Evolutionary conservation across 495 filamentous ascomycete species (phyloP).

Genomic region (Lepidopterella palustris): DNA sequence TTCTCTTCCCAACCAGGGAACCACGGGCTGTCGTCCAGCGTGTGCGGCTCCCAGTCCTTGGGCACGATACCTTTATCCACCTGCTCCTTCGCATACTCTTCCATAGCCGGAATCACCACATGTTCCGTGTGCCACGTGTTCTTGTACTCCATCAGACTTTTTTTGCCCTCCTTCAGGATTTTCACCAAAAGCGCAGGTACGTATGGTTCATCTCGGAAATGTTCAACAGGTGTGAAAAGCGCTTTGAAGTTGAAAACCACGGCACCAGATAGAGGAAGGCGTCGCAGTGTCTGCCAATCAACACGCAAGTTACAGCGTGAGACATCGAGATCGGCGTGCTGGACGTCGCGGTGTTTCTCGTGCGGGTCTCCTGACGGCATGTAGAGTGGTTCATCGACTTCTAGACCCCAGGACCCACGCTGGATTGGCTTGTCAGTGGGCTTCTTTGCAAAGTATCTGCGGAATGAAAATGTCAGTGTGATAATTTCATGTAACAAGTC

Average conservation of each 20-base stretch:
- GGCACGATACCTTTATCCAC: conserved; percentile 53
- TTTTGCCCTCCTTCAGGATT: conserved; percentile 67
- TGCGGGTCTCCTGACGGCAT: conserved; percentile 72
- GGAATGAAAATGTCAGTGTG: not conserved
- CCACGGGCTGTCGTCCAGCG: conserved; percentile 76
- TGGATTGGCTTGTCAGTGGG: conserved; percentile 72
- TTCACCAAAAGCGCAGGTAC: conserved; percentile 63
- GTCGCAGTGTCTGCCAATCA: conserved; percentile 86
- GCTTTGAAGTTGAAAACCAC: conserved; percentile 92
- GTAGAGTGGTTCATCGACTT: conserved; percentile 70
- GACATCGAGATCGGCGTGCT: conserved; percentile 51
- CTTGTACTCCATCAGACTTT: conserved; percentile 74
- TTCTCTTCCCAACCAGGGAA: conserved; percentile 79
- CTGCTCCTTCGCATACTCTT: conserved; percentile 66
- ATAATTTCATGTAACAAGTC: not conserved
- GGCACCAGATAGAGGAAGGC: conserved; percentile 67
- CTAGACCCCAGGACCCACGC: conserved; percentile 81
- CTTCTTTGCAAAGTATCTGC: conserved; percentile 74
- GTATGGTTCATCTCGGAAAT: conserved; percentile 68
- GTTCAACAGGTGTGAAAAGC: conserved; percentile 68
- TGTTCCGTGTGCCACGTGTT: conserved; percentile 78
- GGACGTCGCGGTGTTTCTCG: conserved; percentile 48
- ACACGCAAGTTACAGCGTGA: conserved; percentile 68
- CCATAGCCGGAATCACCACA: conserved; percentile 61
- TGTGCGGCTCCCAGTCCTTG: conserved; percentile 62